Evolutionary conservation across 1,139 yeast genomes (phyloP).

Genomic region (Kurtzmaniella natalensis): DNA sequence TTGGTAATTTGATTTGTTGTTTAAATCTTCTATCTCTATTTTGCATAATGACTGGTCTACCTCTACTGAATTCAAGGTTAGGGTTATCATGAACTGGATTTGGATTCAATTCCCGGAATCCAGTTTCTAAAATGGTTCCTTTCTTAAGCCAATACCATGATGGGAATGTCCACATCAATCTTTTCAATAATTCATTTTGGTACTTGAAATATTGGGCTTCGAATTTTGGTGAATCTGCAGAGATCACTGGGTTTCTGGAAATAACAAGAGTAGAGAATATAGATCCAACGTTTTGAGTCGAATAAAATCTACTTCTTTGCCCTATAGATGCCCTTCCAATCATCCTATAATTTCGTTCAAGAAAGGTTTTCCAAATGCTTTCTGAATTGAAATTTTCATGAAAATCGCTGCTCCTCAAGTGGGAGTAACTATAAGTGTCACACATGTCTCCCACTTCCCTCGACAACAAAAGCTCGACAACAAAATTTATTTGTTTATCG

Average conservation of each 20-base stretch:
- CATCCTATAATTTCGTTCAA: too few species aligned
- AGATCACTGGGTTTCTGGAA: constrained; percentile 79
- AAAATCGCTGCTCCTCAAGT: too few species aligned
- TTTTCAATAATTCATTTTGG: constrained; percentile 79
- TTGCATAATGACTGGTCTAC: constrained; percentile 81
- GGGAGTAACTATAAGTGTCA: too few species aligned
- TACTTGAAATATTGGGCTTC: constrained; percentile 76
- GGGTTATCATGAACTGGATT: constrained; percentile 72
- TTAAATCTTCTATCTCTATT: constrained; percentile 84
- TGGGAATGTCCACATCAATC: constrained; percentile 98
- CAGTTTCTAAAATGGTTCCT: constrained; percentile 86
- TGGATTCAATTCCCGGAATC: constrained; percentile 68
- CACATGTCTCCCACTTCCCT: too few species aligned
- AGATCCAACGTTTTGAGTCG: constrained; percentile 7
- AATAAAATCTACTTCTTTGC: constrained; percentile 1
- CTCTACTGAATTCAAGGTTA: constrained; percentile 73
- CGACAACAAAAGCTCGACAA: too few species aligned
- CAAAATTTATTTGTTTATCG: too few species aligned
- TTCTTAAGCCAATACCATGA: constrained; percentile 86
- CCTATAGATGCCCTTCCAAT: constrained; percentile 3
- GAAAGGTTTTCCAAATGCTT: too few species aligned
- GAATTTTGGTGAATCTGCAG: constrained; percentile 69
- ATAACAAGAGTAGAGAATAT: constrained; percentile 50
- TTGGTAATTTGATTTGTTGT: constrained; percentile 71
- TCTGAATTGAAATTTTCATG: too few species aligned